A percentile compares a stretch with the other conserved stretches of the same genome.
Conservation (phyloP, 352 stramenopile species). For the Phytopythium kandeliae region DNA sequence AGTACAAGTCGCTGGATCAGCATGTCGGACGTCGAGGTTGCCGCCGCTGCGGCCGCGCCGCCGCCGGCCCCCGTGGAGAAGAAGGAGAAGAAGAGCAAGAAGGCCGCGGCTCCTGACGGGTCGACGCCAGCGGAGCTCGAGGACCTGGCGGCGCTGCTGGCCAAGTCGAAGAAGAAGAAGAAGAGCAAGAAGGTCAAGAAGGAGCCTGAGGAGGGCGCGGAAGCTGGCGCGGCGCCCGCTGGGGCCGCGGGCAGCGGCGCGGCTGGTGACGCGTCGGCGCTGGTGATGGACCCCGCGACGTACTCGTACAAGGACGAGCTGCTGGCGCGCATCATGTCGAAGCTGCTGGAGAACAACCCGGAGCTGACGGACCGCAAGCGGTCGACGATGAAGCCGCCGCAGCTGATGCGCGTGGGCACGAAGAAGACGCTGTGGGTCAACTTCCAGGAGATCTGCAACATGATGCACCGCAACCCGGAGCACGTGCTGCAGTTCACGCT, state of each 20-base stretch:
- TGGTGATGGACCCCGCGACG: slow-evolving; percentile 84
- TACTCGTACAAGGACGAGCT: slow-evolving; percentile 96
- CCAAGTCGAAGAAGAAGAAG: slow-evolving; percentile 90
- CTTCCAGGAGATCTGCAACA: slow-evolving; percentile 98
- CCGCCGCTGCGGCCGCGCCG: slow-evolving; percentile 1
- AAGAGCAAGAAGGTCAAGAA: slow-evolving; percentile 93
- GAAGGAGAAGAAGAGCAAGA: slow-evolving; percentile 29
- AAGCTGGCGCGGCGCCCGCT: slow-evolving; percentile 20
- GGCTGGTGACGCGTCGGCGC: slow-evolving; percentile 43
- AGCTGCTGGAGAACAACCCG: slow-evolving; percentile 96
- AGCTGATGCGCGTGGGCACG: slow-evolving; percentile 90
- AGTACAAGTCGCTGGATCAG: neutral
- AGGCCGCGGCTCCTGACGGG: slow-evolving; percentile 31
- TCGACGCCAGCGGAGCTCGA: slow-evolving; percentile 53
- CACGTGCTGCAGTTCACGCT: slow-evolving; percentile 99
- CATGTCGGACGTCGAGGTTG: slow-evolving; percentile 58
- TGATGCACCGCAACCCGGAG: slow-evolving; percentile 97
- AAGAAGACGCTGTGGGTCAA: slow-evolving; percentile 99
- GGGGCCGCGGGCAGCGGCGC: slow-evolving; percentile 21
- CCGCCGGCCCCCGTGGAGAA: slow-evolving; percentile 8
- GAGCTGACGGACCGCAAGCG: slow-evolving; percentile 95
- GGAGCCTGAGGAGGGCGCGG: slow-evolving; percentile 68
- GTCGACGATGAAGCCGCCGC: slow-evolving; percentile 86
- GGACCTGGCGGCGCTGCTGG: slow-evolving; percentile 87
- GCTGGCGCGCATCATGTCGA: slow-evolving; percentile 91